Evolutionary conservation across 2,329 filamentous ascomycete species (phyloP).

Genomic region (Teratosphaeriaceae sp.): DNA sequence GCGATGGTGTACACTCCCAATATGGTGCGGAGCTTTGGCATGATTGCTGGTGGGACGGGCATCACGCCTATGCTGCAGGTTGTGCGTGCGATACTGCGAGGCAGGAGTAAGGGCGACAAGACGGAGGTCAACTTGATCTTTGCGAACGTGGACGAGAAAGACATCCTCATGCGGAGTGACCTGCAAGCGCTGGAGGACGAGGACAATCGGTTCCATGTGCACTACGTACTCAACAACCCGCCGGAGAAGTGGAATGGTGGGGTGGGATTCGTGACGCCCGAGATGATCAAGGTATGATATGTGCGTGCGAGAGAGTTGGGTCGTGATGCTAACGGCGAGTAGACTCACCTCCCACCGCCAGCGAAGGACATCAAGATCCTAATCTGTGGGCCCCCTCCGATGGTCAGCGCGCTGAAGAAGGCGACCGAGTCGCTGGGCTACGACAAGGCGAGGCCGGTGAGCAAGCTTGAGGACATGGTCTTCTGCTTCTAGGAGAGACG

Average conservation of each 20-base stretch:
- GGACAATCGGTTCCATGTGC: conserved; percentile 75
- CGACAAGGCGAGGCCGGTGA: conserved; percentile 86
- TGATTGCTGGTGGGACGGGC: conserved; percentile 95
- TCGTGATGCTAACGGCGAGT: conserved; percentile 16
- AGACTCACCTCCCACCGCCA: conserved; percentile 76
- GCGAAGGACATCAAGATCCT: conserved; percentile 87
- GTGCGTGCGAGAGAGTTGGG: no score
- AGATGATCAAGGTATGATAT: conserved; percentile 72
- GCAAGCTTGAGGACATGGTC: conserved; percentile 96
- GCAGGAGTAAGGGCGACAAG: conserved; percentile 50
- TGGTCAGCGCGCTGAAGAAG: conserved; percentile 98
- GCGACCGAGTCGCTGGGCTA: conserved; percentile 81
- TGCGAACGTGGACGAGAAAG: conserved; percentile 87
- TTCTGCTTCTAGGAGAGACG: conserved; percentile 93
- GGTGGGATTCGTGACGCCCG: conserved; percentile 87
- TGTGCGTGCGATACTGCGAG: conserved; percentile 67
- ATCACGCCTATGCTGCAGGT: conserved; percentile 99
- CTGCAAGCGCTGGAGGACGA: conserved; percentile 70
- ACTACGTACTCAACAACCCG: conserved; percentile 96
- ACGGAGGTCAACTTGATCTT: conserved; percentile 95
- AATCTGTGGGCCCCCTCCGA: conserved; percentile 90
- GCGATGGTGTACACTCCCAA: conserved; percentile 97
- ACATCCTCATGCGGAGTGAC: conserved; percentile 90
- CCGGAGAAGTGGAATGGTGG: conserved; percentile 87
- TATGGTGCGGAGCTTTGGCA: conserved; percentile 93